Percentiles rank a stretch among this genome's conserved stretches.
phyloP scores from a whole-genome alignment of 495 filamentous ascomycete species.

The Neurospora tetrasperma region DNA sequence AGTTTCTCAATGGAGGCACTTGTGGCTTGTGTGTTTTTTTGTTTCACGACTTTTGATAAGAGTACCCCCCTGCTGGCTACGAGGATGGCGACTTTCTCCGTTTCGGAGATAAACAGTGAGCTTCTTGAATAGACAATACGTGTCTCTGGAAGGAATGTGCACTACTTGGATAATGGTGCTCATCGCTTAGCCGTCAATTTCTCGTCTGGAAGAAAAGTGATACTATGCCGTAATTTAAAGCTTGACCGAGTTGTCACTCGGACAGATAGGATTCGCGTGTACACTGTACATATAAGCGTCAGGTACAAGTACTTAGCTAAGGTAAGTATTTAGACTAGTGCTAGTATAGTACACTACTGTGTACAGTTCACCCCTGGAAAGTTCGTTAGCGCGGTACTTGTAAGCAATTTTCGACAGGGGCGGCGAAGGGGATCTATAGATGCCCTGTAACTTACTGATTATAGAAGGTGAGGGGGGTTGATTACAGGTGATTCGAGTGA shows the following conservation, averaged over 20 bases:
- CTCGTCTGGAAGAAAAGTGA: not conserved
- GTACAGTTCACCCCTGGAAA: no score
- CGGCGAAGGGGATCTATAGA: no score
- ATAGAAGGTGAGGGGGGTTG: no score
- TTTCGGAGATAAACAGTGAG: not conserved
- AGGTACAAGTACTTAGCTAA: no score
- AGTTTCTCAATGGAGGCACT: not conserved
- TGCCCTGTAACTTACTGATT: no score
- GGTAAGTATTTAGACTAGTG: no score
- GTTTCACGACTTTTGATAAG: not conserved
- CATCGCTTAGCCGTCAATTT: not conserved
- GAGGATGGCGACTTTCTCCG: not conserved
- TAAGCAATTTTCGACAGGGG: no score
- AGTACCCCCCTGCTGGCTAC: not conserved
- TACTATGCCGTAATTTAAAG: not conserved
- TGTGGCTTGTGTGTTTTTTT: not conserved
- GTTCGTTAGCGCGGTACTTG: no score
- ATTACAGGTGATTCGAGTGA: no score
- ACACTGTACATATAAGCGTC: no score
- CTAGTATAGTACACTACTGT: no score
- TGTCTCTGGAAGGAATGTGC: no score
- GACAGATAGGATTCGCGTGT: not conserved
- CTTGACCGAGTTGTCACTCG: not conserved
- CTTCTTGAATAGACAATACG: not conserved
- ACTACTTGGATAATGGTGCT: not conserved